Conservation (phyloP, 2,329 filamentous ascomycete species). For the Fusarium sp. region DNA sequence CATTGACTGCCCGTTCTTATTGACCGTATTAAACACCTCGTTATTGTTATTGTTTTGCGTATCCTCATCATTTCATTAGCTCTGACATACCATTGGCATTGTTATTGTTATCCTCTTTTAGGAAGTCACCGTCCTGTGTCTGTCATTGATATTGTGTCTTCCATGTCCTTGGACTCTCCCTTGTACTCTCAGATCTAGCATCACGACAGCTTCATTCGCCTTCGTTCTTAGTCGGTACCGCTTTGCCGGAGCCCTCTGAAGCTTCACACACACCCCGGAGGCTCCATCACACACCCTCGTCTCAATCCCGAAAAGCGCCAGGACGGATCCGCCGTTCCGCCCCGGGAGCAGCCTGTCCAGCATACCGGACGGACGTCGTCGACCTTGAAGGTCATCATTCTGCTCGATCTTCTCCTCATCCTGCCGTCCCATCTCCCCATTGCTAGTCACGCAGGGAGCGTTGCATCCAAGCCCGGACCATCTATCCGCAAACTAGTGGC, state of each 20-base stretch:
- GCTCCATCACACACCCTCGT: conserved; percentile 20
- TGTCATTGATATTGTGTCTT: neutral
- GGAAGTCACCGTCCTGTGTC: conserved; percentile 2
- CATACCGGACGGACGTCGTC: conserved; percentile 2
- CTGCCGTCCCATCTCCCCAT: conserved; percentile 17
- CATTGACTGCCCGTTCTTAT: conserved; percentile 14
- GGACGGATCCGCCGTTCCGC: conserved; percentile 21
- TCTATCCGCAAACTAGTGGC: conserved; percentile 37
- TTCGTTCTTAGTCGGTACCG: conserved; percentile 22
- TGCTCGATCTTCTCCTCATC: conserved; percentile 12
- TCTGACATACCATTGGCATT: conserved; percentile 12
- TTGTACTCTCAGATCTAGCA: conserved; percentile 12
- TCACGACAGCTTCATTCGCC: conserved; percentile 22
- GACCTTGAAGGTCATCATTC: conserved; percentile 5
- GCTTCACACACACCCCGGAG: conserved; percentile 24
- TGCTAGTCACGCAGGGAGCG: conserved; percentile 22
- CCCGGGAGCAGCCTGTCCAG: conserved; percentile 17
- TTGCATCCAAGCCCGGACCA: conserved; percentile 36
- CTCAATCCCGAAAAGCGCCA: conserved; percentile 27
- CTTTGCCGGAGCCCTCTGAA: conserved; percentile 13
- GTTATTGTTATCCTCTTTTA: conserved; percentile 14
- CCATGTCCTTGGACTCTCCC: neutral
- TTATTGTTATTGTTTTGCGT: conserved; percentile 10
- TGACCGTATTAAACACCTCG: conserved; percentile 27
- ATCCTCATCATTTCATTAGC: conserved; percentile 25